Base-by-base conservation (phyloP, 2,329 filamentous ascomycete species). In the Aschersonia sp. region DNA sequence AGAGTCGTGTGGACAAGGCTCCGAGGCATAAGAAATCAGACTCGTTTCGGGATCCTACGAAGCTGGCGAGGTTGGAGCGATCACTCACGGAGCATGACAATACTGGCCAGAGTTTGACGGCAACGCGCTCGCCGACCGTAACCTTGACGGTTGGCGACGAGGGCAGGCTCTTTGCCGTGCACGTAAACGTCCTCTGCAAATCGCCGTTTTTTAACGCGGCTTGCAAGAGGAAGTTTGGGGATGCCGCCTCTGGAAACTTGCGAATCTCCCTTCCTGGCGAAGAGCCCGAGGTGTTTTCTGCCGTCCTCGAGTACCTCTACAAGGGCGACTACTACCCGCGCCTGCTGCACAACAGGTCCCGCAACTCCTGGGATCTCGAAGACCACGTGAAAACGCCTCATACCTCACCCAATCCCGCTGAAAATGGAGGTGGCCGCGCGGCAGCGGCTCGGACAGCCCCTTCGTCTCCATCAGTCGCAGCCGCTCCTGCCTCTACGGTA, bases 261-360 rank as follows among this genome's bases (percentile, higher is more conserved):
- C 87, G 78, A 66, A 83, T 78, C 72, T 85, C 73, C 72, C 84
- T 77, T 60, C 73, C 72, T 54, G 72, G 78, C 60, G 83, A 85
- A 75, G 87, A 94, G 72, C 87, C 89, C 57, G 88, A 94, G 73
- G 78, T 94, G 65, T 86, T 96, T 68, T 94, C 87, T 64, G 89
- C 85, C 60, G 75, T 96, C 60, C 87, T 96, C 70, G 89, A 96
- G 72, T 96, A 89, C 66, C 80, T 96, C 56, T 96, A 96, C 82
- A 94, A 94, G 73, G 87, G 86, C 56, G 88, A 94, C 75, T 95
- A 94, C 71, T 92, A 85, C 67, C 89, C 89, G 49, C 85, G 87
- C 66, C 75, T 96, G 70, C 63, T 94, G 57, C 86, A 87, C 67
- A 85, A 86, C 77, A 87, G 85, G 75, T 81, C 82, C 66, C 83